phyloP scores from a whole-genome alignment of 2,329 filamentous ascomycete species.

The Pseudogymnoascus sp. region DNA sequence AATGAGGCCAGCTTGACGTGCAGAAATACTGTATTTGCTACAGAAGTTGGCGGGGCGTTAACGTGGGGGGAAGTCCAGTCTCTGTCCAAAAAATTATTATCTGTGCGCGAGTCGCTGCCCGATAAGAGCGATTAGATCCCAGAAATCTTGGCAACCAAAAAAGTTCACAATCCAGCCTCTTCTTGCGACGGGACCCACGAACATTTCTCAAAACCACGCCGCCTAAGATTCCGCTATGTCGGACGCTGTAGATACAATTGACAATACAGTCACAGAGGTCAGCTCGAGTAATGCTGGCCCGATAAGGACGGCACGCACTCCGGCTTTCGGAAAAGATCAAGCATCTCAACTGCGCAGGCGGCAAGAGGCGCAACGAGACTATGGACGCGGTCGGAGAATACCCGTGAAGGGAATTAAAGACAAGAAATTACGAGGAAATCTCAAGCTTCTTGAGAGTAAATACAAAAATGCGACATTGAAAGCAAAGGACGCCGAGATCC shows the following conservation, averaged over 20 bases:
- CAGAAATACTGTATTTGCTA: not conserved
- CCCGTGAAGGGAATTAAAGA: conserved; percentile 68
- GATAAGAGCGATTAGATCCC: conserved; percentile 9
- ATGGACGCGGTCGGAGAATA: conserved; percentile 76
- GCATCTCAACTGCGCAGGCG: conserved; percentile 35
- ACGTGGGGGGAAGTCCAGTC: conserved; percentile 5
- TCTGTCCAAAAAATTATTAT: conserved; percentile 9
- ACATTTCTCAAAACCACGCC: conserved; percentile 2
- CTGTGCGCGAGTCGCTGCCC: conserved; percentile 7
- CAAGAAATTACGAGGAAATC: conserved; percentile 78
- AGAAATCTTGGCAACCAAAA: conserved; percentile 8
- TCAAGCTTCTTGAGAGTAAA: conserved; percentile 71
- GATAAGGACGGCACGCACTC: conserved; percentile 40
- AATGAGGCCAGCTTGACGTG: conserved; percentile 54
- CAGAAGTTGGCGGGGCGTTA: not conserved
- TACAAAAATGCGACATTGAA: conserved; percentile 72
- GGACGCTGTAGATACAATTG: conserved; percentile 14
- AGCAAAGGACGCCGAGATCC: conserved; percentile 90
- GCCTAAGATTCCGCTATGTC: conserved; percentile 11
- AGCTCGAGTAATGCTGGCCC: conserved; percentile 45
- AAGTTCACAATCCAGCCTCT: conserved; percentile 8
- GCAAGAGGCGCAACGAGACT: conserved; percentile 61
- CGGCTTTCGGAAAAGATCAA: conserved; percentile 32
- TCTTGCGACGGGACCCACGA: not conserved
- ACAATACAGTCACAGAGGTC: conserved; percentile 10